Percentiles rank a stretch among this genome's conserved stretches.
Conservation (phyloP, 306 rosid species). For the Sicyos baderoa region DNA sequence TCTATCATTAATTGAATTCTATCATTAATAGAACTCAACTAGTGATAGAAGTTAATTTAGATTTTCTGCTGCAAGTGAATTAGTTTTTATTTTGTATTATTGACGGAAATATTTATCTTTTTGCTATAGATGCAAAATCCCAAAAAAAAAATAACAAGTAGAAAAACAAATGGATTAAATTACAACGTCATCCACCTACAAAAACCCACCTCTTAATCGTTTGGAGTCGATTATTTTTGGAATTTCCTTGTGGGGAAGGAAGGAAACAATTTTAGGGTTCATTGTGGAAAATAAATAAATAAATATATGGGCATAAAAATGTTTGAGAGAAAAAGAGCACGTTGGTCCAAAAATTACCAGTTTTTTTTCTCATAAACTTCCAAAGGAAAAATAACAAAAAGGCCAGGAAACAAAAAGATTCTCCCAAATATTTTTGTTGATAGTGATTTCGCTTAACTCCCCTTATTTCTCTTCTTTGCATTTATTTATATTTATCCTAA, state of each 20-base stretch:
- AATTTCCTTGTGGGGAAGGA: constrained; percentile 17
- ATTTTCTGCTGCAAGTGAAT: too few relatives aligned
- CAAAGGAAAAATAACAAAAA: constrained; percentile 41
- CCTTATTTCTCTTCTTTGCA: neutral
- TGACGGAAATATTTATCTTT: too few relatives aligned
- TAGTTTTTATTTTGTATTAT: too few relatives aligned
- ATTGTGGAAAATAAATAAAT: neutral
- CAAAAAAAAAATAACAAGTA: neutral
- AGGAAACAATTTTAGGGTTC: neutral
- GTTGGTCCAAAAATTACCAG: constrained; percentile 37
- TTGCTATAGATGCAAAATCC: too few relatives aligned
- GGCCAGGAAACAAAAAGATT: constrained; percentile 32
- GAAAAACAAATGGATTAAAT: neutral
- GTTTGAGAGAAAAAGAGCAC: constrained; percentile 22
- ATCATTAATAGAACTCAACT: too few relatives aligned
- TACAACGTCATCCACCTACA: constrained; percentile 1
- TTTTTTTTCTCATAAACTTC: constrained; percentile 33
- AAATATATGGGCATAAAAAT: constrained; percentile 13
- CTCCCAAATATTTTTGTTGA: constrained; percentile 45
- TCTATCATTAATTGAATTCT: too few relatives aligned
- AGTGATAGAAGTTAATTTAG: too few relatives aligned
- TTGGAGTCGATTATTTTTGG: constrained; percentile 2
- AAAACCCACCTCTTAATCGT: neutral
- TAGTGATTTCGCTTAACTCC: constrained; percentile 22
- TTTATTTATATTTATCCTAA: constrained; percentile 4